Evolutionary conservation across 768 basidiomycete genomes (phyloP), one percentile per base, ranked within the genome.

Genomic region (Hortiboletus flavorubellus): DNA sequence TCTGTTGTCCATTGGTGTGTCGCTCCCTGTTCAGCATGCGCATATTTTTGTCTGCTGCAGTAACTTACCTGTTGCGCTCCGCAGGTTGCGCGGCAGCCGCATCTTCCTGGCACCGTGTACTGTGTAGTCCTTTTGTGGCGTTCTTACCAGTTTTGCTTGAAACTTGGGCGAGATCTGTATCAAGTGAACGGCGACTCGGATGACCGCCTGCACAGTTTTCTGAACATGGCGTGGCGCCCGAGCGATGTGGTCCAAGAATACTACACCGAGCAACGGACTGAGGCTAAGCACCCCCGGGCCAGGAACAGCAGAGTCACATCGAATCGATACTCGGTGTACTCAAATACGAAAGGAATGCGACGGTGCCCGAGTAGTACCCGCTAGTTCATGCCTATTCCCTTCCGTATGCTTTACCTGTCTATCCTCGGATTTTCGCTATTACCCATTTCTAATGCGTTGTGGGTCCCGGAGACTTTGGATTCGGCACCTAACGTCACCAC

Each of bases 341-440:
- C 7, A 2, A 12, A 30, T 60, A 67, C 64, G 62, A 58, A 59
- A 42, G 49, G 37, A 6, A 21, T 11, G 8, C 8, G 5, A 26
- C 26, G 26, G 26, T 26, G 26, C 26, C 26, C 26, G 21, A 6
- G 14, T 1, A 16, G 6, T 8, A 3, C 15, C n/a, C 16, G 9
- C 7, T 10, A 8, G 3, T 16, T 21, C 26, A 11, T 2, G 15
- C 3, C 35, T 9, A 21, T 4, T 1, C 8, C 12, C 30, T 42
- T 14, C 21, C 10, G 21, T 16, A 62, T 62, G 58, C 12, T 58
- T 8, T 49, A 37, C 8, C 34, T 58, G 16, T 38, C 35, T 15
- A 16, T 59, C 43, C 18, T 68, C 49, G 37, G 42, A 4, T 37
- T 55, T 34, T 55, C 23, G 9, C 41, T 69, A 6, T 11, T 64